phyloP scores from a whole-genome alignment of 305 asterid species.

The Fraxinus angustifolia region DNA sequence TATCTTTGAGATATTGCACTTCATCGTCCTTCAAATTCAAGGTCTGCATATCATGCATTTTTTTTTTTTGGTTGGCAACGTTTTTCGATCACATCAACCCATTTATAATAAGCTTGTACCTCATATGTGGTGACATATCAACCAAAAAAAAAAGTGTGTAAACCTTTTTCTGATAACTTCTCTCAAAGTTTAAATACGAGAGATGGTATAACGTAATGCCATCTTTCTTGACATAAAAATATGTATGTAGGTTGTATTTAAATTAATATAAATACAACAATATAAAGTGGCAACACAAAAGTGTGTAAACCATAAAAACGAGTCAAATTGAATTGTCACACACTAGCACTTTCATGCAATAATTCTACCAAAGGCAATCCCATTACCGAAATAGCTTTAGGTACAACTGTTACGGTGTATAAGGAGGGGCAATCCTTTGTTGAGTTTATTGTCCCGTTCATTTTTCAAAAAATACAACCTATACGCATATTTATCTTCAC shows the following conservation, averaged over 20 bases:
- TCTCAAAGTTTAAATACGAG: neutral
- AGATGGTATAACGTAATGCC: neutral
- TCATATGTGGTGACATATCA: neutral
- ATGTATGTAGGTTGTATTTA: neutral
- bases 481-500: neutral
- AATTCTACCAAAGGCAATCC: neutral
- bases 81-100: neutral
- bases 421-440: neutral
- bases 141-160: neutral
- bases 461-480: neutral
- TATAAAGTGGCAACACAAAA: neutral
- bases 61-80: neutral
- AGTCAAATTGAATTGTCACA: neutral
- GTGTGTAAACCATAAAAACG: neutral
- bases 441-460: no score
- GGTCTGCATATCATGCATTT: neutral
- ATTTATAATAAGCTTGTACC: neutral
- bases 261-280: neutral
- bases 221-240: neutral
- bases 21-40: neutral
- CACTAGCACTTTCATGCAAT: neutral
- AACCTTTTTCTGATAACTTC: no score
- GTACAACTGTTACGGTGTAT: neutral
- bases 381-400: neutral
- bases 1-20: no score